Percentiles rank a stretch among this genome's conserved stretches.
Conservation (phyloP, 176 grass and related monocot species). For the Aegilops umbellulata region DNA sequence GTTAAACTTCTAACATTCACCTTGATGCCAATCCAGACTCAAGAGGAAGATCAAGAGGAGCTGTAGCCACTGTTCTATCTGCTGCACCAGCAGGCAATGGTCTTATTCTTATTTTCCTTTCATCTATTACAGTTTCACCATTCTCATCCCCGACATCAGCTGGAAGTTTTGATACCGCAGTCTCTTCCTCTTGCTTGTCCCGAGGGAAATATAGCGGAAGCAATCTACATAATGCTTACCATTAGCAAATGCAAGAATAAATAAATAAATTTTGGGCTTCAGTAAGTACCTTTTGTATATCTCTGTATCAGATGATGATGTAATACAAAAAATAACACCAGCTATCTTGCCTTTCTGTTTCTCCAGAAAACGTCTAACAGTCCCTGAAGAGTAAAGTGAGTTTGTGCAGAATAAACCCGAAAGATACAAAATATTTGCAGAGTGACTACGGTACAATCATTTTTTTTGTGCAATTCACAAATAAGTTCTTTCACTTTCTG, state of each 20-base stretch:
- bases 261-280: neutral
- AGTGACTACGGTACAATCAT: neutral
- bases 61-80: conserved; percentile 49
- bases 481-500: neutral
- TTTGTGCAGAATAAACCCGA: neutral
- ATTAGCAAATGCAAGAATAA: conserved; percentile 21
- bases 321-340: conserved; percentile 88
- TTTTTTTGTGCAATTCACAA: neutral
- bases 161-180: conserved; percentile 80
- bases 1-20: conserved; percentile 21
- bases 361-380: conserved; percentile 92
- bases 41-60: conserved; percentile 48
- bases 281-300: conserved; percentile 88
- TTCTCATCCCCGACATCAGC: conserved; percentile 99
- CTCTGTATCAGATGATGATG: conserved; percentile 83
- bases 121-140: conserved; percentile 90
- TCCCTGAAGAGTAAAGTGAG: conserved; percentile 53
- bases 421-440: conserved; percentile 1
- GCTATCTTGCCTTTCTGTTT: conserved; percentile 90
- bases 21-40: conserved; percentile 65
- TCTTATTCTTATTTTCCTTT: conserved; percentile 99
- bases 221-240: conserved; percentile 54
- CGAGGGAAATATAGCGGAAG: conserved; percentile 95
- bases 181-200: conserved; percentile 91
- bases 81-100: conserved; percentile 62